A percentile compares a stretch with the other conserved stretches of the same genome.
phyloP scores from a whole-genome alignment of 73 alveolate genomes.

The Breviolum minutum region DNA sequence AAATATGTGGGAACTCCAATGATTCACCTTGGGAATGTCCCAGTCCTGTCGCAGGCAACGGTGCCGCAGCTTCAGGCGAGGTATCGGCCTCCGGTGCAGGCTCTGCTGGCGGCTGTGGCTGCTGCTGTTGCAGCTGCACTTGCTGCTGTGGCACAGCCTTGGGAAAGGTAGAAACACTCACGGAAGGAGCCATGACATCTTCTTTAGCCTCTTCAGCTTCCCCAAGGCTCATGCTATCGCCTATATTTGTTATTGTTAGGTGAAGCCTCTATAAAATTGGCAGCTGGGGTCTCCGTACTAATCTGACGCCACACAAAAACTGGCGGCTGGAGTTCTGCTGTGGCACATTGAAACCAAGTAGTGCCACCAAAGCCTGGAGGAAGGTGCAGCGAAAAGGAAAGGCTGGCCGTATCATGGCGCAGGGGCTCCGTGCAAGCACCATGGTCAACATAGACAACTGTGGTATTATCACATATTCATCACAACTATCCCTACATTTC shows the following conservation, averaged over 20 bases:
- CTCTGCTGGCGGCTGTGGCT: not conserved
- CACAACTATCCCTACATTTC: not conserved
- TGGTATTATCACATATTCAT: not conserved
- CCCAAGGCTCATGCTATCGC: no score
- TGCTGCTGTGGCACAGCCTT: not conserved
- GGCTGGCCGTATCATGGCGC: no score
- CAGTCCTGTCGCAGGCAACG: no score
- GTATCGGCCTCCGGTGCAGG: no score
- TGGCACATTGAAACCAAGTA: conserved; percentile 36
- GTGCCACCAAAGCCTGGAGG: conserved; percentile 42
- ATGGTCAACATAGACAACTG: not conserved
- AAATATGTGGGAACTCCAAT: no score
- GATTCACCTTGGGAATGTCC: no score
- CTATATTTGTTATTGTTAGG: no score
- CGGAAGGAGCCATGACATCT: not conserved
- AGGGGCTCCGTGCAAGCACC: no score
- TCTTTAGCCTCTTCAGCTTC: not conserved
- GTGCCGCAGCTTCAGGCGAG: no score
- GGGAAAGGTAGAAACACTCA: not conserved
- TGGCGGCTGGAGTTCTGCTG: conserved; percentile 28
- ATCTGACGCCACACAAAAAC: conserved; percentile 62
- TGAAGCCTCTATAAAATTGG: not conserved
- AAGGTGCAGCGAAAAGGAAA: no score
- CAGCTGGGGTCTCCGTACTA: conserved; percentile 2
- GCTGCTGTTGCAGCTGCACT: not conserved